Percentiles rank a stretch among this genome's conserved stretches.
Conservation (phyloP, 1,284 basidiomycete species). For the Moesziomyces aphidis region DNA sequence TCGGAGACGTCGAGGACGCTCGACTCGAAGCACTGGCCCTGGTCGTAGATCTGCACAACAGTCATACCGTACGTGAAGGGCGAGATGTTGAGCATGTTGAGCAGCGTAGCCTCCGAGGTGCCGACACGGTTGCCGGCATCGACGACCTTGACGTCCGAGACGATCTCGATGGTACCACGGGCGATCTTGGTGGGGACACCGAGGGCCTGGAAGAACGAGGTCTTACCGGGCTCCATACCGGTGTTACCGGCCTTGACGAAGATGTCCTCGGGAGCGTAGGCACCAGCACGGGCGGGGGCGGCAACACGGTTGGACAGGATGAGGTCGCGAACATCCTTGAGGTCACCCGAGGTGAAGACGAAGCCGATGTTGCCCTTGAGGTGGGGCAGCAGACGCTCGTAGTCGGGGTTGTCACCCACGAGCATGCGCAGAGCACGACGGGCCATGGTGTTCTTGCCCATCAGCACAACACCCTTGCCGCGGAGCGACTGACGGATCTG, state of each 20-base stretch:
- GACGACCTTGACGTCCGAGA: constrained; percentile 96
- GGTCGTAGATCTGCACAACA: constrained; percentile 73
- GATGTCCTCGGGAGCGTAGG: constrained; percentile 91
- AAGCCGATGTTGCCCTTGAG: constrained; percentile 98
- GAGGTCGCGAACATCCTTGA: constrained; percentile 92
- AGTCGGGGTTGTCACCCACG: constrained; percentile 88
- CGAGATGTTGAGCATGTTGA: constrained; percentile 94
- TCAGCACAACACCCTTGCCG: constrained; percentile 94
- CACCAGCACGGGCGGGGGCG: constrained; percentile 98
- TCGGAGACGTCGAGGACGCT: constrained; percentile 91
- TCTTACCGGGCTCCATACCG: constrained; percentile 89
- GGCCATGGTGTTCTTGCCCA: constrained; percentile 99
- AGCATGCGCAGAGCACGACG: constrained; percentile 94
- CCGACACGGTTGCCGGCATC: constrained; percentile 92
- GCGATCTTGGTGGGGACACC: constrained; percentile 99
- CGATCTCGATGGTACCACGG: constrained; percentile 99
- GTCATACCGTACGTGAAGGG: constrained; percentile 98
- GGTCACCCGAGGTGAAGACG: constrained; percentile 93
- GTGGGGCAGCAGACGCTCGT: constrained; percentile 94
- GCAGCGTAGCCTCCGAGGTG: constrained; percentile 92
- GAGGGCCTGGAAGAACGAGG: constrained; percentile 97
- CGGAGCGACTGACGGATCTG: constrained; percentile 96
- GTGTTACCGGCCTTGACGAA: constrained; percentile 95
- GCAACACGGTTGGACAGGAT: constrained; percentile 97
- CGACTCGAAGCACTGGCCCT: constrained; percentile 76